These are phyloP conservation scores for Quercus variabilis DNA, from an alignment of 306 rosid genomes.

Conservation along the genomic window DNA sequence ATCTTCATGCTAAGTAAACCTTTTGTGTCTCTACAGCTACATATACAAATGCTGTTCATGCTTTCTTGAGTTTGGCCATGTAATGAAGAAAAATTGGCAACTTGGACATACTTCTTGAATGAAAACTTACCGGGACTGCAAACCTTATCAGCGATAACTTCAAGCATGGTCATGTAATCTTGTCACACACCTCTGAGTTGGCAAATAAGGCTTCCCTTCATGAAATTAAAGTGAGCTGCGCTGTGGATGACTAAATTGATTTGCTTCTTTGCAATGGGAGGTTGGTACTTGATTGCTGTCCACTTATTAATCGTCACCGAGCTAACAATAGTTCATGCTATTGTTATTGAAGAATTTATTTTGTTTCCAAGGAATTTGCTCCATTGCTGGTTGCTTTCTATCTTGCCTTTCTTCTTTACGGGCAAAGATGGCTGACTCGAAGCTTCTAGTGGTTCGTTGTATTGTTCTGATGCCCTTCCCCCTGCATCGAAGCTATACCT, in stretches of 20 bases:
- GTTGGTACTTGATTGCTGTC: not conserved
- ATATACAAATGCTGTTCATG: not conserved
- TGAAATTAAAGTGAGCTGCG: conserved; percentile 1
- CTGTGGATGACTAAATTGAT: not conserved
- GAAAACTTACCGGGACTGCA: conserved; percentile 2
- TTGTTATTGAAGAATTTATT: not conserved
- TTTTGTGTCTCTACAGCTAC: conserved; percentile 11
- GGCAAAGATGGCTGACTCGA: conserved; percentile 1
- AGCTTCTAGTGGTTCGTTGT: not conserved
- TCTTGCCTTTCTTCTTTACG: not conserved
- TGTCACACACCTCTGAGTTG: not conserved
- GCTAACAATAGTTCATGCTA: not conserved
- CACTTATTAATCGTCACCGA: not conserved
- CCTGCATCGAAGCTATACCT: not conserved
- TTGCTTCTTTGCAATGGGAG: not conserved
- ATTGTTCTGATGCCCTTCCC: not conserved
- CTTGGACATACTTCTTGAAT: conserved; percentile 1
- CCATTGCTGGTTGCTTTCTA: conserved; percentile 1
- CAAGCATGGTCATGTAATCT: not conserved
- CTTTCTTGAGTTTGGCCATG: not conserved
- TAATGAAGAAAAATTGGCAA: not conserved
- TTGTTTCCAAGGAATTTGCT: not conserved
- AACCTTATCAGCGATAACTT: not conserved
- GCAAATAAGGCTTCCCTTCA: conserved; percentile 1
- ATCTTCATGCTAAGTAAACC: not conserved